Evolutionary conservation across 2,329 filamentous ascomycete species (phyloP), one percentile per base, ranked within the genome.

Genomic region (Claviceps paspali): DNA sequence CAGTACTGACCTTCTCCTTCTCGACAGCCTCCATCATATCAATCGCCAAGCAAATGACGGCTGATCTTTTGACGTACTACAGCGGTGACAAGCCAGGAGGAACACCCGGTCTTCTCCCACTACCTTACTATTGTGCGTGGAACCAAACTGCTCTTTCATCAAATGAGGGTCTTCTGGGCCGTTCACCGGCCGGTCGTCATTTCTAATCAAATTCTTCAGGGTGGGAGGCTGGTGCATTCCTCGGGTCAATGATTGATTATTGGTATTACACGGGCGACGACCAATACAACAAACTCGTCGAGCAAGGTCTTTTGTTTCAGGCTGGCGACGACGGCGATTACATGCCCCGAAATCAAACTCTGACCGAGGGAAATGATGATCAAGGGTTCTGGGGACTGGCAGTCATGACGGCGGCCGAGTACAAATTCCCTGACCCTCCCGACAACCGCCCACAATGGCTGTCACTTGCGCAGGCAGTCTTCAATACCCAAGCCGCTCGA

Each of bases 211-310:
- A 22, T 38, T 12, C 33, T 38, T 8, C 39, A 73, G 68, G 70
- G 70, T 86, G 76, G 82, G 79, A 82, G 58, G 79, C 67, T 9
- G 82, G 82, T 36, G 80, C 80, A 39, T 75, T 87, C 64, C 67
- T 77, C 57, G 73, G 72, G 17, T 65, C 79, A 2, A 62, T 91
- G 43, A 66, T 92, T 37, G 82, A 91, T 49, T 91, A 91, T 55
- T 92, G 82, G 82, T 82, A 78, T 52, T 83, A 84, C 53, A 88
- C 82, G 0, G 77, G 76, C 15, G 82, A 88, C 51, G 60, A 67
- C 4, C 67, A 68, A 24, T 91, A 82, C 60, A 86, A 86, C 52
- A 61, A 76, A 12, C 60, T 82, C 29, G 71, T 74, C 12, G 68
- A 66, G 26, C 65, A 82, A 44, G 85, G 72, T 10, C 67, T 93